Conservation (phyloP, 208 protist genomes). For the Wallacemonas sp. region DNA sequence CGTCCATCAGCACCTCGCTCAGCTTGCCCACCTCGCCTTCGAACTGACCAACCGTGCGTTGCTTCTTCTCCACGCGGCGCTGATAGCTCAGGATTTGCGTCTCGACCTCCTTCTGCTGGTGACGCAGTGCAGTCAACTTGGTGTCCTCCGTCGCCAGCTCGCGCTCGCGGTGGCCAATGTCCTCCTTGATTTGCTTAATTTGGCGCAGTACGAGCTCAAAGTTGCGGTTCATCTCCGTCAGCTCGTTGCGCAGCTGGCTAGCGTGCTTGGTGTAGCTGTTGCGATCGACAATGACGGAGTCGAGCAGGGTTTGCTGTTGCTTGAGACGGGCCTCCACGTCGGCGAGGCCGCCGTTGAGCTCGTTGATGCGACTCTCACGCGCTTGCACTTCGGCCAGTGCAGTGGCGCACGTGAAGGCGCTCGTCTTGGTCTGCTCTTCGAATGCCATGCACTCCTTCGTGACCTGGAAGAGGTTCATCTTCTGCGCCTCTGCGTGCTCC, state of each 20-base stretch:
- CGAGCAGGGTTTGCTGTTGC: slow-evolving; percentile 85
- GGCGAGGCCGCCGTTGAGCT: slow-evolving; percentile 80
- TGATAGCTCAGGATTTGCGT: slow-evolving; percentile 49
- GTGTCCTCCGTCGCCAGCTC: slow-evolving; percentile 45
- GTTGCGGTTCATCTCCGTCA: slow-evolving; percentile 92
- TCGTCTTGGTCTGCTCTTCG: slow-evolving; percentile 66
- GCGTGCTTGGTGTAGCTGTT: slow-evolving; percentile 97
- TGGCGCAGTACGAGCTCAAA: slow-evolving; percentile 95
- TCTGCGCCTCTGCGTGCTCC: slow-evolving; percentile 84
- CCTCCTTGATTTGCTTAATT: slow-evolving; percentile 92
- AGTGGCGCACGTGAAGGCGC: slow-evolving; percentile 66
- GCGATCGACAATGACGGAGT: slow-evolving; percentile 93
- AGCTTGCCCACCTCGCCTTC: slow-evolving; percentile 90
- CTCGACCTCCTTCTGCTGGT: slow-evolving; percentile 58
- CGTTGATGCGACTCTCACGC: slow-evolving; percentile 71
- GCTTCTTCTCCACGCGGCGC: slow-evolving; percentile 35
- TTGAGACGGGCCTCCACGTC: slow-evolving; percentile 66
- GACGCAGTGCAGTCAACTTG: slow-evolving; percentile 42
- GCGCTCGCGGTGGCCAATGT: slow-evolving; percentile 87
- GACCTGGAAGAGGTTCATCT: slow-evolving; percentile 84
- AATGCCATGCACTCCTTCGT: slow-evolving; percentile 90
- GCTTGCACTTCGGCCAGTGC: slow-evolving; percentile 91
- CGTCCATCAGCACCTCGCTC: slow-evolving; percentile 91
- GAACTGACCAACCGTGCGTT: slow-evolving; percentile 42
- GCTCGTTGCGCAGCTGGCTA: slow-evolving; percentile 93